Percentiles rank a stretch among this genome's conserved stretches.
phyloP scores from a whole-genome alignment of 2,329 filamentous ascomycete species.

The Colletotrichum sp. region DNA sequence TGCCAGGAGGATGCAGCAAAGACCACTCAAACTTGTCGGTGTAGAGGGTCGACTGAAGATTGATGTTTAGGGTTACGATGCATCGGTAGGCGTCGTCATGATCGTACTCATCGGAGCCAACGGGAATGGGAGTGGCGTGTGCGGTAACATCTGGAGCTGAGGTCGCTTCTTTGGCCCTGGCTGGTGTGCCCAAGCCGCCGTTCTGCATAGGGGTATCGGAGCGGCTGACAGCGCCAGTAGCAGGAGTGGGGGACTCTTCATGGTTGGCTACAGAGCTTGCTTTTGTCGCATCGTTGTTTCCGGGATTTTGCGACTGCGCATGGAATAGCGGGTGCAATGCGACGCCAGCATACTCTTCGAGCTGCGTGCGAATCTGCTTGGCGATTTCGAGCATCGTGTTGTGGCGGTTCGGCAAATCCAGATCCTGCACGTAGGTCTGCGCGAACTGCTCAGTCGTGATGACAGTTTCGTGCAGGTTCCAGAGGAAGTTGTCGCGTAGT shows the following conservation, averaged over 20 bases:
- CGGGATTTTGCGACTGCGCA: constrained; percentile 43
- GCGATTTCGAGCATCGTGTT: constrained; percentile 80
- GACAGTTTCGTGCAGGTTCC: constrained; percentile 95
- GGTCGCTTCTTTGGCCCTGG: constrained; percentile 46
- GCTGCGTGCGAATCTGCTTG: constrained; percentile 90
- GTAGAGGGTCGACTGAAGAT: constrained; percentile 88
- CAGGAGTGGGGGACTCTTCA: constrained; percentile 43
- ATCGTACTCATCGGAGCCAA: constrained; percentile 77
- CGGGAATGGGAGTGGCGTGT: constrained; percentile 66
- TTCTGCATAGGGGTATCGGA: constrained; percentile 63
- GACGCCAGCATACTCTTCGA: constrained; percentile 95
- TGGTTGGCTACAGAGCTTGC: constrained; percentile 34
- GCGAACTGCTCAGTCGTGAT: constrained; percentile 97
- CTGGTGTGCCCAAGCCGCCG: constrained; percentile 54
- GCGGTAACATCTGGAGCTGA: constrained; percentile 67
- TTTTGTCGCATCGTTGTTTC: constrained; percentile 31
- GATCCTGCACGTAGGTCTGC: constrained; percentile 85
- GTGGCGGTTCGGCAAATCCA: constrained; percentile 82
- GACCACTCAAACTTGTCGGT: constrained; percentile 99
- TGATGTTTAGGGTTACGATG: constrained; percentile 89
- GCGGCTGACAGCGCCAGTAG: constrained; percentile 44
- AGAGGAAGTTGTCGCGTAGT: constrained; percentile 93
- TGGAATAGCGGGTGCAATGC: constrained; percentile 94
- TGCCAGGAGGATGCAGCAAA: constrained; percentile 86
- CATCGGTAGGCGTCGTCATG: constrained; percentile 95